Evolutionary conservation across 495 filamentous ascomycete species (phyloP).

Genomic region (Terfezia claveryi): DNA sequence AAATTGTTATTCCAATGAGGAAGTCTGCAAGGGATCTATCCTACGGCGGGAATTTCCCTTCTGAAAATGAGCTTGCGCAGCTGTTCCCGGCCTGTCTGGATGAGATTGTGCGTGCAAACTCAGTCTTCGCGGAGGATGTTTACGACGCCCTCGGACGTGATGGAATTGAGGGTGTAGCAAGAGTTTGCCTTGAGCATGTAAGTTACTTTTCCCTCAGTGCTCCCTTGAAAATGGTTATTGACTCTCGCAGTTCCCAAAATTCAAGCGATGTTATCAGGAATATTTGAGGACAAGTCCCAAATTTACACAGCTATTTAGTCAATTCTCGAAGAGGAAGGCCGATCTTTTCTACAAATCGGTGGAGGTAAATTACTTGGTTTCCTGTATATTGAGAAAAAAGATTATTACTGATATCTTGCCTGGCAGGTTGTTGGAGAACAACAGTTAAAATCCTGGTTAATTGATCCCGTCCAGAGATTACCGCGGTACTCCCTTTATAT

Average conservation of each 20-base stretch:
- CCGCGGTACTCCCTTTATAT: slow-evolving; percentile 91
- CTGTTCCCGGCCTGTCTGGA: slow-evolving; percentile 65
- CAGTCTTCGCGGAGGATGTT: slow-evolving; percentile 52
- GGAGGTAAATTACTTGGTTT: too few relatives aligned
- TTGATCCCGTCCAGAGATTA: slow-evolving; percentile 87
- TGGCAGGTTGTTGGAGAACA: slow-evolving; percentile 68
- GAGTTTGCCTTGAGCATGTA: slow-evolving; percentile 18
- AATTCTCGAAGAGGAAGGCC: slow-evolving; percentile 22
- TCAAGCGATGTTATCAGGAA: slow-evolving; percentile 67
- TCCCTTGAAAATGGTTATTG: background rate
- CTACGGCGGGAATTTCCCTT: slow-evolving; percentile 48
- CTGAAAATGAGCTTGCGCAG: slow-evolving; percentile 43
- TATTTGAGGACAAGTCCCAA: slow-evolving; percentile 72
- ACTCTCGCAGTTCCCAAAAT: slow-evolving; percentile 49
- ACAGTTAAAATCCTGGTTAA: slow-evolving; percentile 68
- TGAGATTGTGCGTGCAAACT: slow-evolving; percentile 56
- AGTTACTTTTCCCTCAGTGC: background rate
- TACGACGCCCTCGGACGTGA: slow-evolving; percentile 42
- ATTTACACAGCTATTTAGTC: slow-evolving; percentile 57
- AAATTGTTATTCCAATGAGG: slow-evolving; percentile 28
- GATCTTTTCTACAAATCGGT: too few relatives aligned
- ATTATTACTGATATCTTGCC: too few relatives aligned
- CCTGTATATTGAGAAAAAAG: too few relatives aligned
- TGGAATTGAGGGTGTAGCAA: slow-evolving; percentile 60
- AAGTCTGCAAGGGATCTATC: slow-evolving; percentile 25